Percentiles rank a stretch among this genome's conserved stretches.
These are phyloP conservation scores for Chlorociboria aeruginascens DNA, from an alignment of 495 filamentous ascomycete genomes.

Conservation along the genomic window DNA sequence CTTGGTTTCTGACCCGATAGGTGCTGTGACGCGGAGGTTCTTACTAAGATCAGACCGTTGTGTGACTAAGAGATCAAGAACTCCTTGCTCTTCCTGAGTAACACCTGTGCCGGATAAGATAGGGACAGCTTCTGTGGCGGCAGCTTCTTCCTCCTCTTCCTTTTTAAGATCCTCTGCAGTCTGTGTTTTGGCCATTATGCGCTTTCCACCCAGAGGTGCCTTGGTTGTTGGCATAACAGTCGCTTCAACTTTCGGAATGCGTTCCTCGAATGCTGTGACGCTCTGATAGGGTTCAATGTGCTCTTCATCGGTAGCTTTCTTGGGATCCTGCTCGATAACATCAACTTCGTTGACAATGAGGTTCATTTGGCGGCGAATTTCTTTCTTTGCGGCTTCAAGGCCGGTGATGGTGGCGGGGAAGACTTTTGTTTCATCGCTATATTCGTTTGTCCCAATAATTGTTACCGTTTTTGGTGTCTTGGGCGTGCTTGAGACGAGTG, in stretches of 20 bases:
- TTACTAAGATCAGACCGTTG: background rate
- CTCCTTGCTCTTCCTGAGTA: background rate
- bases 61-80: background rate
- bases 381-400: background rate
- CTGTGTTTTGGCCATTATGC: too few relatives aligned
- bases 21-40: background rate
- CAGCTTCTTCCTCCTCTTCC: too few relatives aligned
- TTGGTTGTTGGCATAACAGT: background rate
- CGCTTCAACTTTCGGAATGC: background rate
- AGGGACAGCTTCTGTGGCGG: too few relatives aligned
- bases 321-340: background rate
- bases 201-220: background rate
- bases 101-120: background rate
- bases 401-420: background rate
- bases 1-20: background rate
- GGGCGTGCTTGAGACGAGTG: too few relatives aligned
- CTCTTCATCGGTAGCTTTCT: background rate
- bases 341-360: conserved; percentile 8
- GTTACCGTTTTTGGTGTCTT: too few relatives aligned
- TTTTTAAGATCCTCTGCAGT: too few relatives aligned
- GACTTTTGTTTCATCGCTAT: background rate
- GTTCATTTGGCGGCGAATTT: background rate
- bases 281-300: background rate
- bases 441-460: background rate
- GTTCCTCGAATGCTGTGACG: background rate